These are phyloP conservation scores for Cucurbita moschata DNA, from an alignment of 306 rosid genomes.

Conservation along the genomic window DNA sequence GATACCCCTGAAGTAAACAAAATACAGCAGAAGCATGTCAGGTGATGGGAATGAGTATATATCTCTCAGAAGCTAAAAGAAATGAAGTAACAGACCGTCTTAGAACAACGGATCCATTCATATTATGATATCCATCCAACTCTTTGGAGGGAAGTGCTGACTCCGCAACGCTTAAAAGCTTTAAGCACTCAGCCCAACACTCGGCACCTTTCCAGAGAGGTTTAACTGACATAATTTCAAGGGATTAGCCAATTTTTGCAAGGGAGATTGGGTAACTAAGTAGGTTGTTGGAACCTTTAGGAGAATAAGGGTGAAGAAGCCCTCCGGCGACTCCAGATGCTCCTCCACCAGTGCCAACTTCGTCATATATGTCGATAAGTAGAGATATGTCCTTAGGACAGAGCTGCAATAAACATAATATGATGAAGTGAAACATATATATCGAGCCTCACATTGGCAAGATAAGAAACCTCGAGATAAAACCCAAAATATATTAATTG, in stretches of 20 bases:
- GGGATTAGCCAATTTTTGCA: background rate
- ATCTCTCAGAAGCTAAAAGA: background rate
- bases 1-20: constrained; percentile 72
- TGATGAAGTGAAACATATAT: background rate
- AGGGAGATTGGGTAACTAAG: background rate
- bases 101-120: constrained; percentile 19
- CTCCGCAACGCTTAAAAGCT: constrained; percentile 61
- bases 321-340: constrained; percentile 92
- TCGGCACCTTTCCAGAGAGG: constrained; percentile 70
- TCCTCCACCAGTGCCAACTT: constrained; percentile 82
- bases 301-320: constrained; percentile 89
- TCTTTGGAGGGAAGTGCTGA: constrained; percentile 25
- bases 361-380: constrained; percentile 56
- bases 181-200: constrained; percentile 75
- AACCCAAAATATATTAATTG: background rate
- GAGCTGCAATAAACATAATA: constrained; percentile 27
- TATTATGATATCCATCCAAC: constrained; percentile 16
- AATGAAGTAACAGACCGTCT: constrained; percentile 34
- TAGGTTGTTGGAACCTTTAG: constrained; percentile 38
- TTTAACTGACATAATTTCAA: constrained; percentile 28
- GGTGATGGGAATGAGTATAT: background rate
- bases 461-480: background rate
- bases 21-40: background rate
- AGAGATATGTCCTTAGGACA: constrained; percentile 45
- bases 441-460: background rate